Evolutionary conservation across 2,329 filamentous ascomycete genomes (phyloP), one percentile per base, ranked within the genome.

Genomic region (Torrubiellomyces zombiae): DNA sequence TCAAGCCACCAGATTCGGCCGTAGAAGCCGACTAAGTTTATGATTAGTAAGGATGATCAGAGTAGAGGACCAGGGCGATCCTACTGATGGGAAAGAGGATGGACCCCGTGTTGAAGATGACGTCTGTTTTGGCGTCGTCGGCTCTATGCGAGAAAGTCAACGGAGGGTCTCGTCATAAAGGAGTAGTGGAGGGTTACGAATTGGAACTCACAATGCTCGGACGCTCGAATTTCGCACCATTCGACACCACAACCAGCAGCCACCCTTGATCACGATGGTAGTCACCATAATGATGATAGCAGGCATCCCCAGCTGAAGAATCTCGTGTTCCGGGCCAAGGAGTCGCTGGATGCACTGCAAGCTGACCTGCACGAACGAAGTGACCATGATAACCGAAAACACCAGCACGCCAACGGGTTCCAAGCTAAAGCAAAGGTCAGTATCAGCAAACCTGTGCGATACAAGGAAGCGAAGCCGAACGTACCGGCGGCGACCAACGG

Each of bases 41-140:
- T 18, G 9, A 16, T 12, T 12, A 10, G 14, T 9, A n/a, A 7
- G 11, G 2, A 10, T 14, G n/a, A 12, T 20, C 16, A 20, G 14
- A 19, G 16, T 7, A 26, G 15, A 21, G n/a, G 12, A 16, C 8
- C 11, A 15, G 18, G 19, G 10, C 10, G 9, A 7, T 5, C 57
- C 34, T 48, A 68, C 64, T 40, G 7, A 91, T 67, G 2, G 83
- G 83, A 43, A 92, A 92, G 14, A 89, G 62, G 41, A 92, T 89
- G 34, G 77, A 83, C 40, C 89, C 86, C 1, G 69, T 70, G 51
- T 93, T 93, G 64, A 93, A 93, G 16, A 92, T 72, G 15, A 93
- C 78, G 41, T 92, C 79, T 0, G 79, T 76, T 42, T 60, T 55
- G 26, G 60, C 60, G 32, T 65, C 60, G 15, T 62, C 55, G 17